Evolutionary conservation across 225 moss, liverwort and hornwort genomes (phyloP), one percentile per base, ranked within the genome.

Genomic region (Anthoceros angustus): DNA sequence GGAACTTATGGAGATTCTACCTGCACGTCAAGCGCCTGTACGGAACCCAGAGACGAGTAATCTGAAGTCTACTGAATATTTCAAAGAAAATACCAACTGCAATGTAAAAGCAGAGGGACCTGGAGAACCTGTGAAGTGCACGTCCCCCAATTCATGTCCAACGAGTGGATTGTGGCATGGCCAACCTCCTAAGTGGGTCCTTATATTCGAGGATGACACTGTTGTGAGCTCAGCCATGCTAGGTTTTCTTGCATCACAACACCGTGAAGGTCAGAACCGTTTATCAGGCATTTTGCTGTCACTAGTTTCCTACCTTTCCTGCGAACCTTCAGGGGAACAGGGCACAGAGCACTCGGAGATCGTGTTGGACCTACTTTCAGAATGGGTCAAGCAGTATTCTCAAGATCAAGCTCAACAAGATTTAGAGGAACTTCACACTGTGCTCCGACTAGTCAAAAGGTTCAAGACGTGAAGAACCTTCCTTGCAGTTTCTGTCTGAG

Each of bases 341-440:
- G 74, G 70, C 41, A 70, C 40, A 41, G 46, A 67, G 48, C 67
- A 25, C 50, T 68, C 74, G 26, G 72, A 86, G 67, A 74, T 40
- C 11, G 64, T 78, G 46, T 67, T 79, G 43, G 72, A 84, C 24
- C 77, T 71, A 55, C 87, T 80, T 72, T 80, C 79, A 64, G 79
- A 78, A 72, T 71, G 87, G 65, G 64, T 92, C 15, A 92, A 82
- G 41, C 74, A 79, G 65, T 83, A 98, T 70, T 68, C 76, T 64
- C 79, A 75, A 63, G 68, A 63, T 66, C 76, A 77, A 64, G 81
- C 89, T 46, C 42, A 80, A 9, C 71, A 72, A 62, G 77, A 98
- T 76, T 69, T 98, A 68, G 98, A 98, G 81, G 92, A 98, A 79
- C 73, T 92, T 16, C 81, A 80, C 46, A 69, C 77, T 61, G 49